Conservation (phyloP, 352 stramenopile species). For the Phytophthora ramorum region DNA sequence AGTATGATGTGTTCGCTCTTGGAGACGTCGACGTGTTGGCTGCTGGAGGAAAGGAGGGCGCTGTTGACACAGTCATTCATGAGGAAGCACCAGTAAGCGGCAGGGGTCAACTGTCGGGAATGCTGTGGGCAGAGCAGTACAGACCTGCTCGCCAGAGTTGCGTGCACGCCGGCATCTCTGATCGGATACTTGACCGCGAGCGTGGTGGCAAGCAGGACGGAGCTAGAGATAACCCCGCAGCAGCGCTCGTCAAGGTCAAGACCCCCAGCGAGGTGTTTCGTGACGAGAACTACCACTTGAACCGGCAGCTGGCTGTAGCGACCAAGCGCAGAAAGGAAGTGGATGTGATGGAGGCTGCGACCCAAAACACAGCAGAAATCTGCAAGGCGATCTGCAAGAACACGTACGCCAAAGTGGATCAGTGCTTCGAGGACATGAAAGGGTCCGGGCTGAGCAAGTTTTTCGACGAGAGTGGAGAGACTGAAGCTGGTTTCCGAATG, state of each 20-base stretch:
- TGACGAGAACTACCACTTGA: conserved; percentile 71
- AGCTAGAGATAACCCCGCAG: conserved; percentile 5
- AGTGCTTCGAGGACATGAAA: conserved; percentile 69
- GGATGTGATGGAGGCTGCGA: conserved; percentile 62
- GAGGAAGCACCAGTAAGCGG: conserved; percentile 8
- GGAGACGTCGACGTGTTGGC: conserved; percentile 47
- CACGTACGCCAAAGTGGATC: conserved; percentile 48
- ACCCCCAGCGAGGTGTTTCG: conserved; percentile 60
- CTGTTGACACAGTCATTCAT: conserved; percentile 3
- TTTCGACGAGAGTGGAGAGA: conserved; percentile 61
- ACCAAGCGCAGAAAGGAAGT: conserved; percentile 61
- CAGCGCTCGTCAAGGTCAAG: conserved; percentile 56
- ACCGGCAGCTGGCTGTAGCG: conserved; percentile 50
- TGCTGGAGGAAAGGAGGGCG: conserved; percentile 36
- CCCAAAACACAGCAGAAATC: conserved; percentile 70
- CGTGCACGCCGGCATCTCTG: conserved; percentile 74
- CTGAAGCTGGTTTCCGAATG: conserved; percentile 68
- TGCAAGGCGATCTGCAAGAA: conserved; percentile 52
- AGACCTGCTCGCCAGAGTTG: conserved; percentile 67
- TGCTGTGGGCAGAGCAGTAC: conserved; percentile 55
- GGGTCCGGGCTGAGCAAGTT: conserved; percentile 47
- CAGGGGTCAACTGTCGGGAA: conserved; percentile 17
- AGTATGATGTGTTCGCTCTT: conserved; percentile 48
- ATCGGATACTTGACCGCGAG: conserved; percentile 68
- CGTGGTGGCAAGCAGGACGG: conserved; percentile 28